phyloP scores from a whole-genome alignment of 768 basidiomycete species.

The Mrakia blollopis region DNA sequence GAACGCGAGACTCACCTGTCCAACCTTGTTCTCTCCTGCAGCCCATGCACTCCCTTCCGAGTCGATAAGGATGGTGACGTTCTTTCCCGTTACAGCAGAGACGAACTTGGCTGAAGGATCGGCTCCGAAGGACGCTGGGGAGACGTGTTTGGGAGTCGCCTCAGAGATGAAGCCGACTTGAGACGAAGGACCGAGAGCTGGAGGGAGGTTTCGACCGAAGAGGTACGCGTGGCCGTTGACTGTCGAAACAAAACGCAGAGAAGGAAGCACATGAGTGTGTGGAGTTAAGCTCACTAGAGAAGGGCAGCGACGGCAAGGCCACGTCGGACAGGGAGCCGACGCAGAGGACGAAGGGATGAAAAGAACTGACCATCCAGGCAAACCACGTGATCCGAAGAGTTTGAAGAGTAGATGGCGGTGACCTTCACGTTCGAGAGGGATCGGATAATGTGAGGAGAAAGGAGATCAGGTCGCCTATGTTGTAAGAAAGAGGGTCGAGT shows the following conservation, averaged over 20 bases:
- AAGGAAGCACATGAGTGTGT: too few species aligned
- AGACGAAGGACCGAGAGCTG: slow-evolving; percentile 3
- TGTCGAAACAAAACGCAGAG: neutral
- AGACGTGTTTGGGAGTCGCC: neutral
- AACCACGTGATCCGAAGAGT: slow-evolving; percentile 40
- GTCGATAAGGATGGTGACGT: slow-evolving; percentile 18
- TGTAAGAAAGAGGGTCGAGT: neutral
- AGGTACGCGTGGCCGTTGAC: slow-evolving; percentile 73
- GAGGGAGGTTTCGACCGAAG: slow-evolving; percentile 58
- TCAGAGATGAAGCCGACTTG: neutral
- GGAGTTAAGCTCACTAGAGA: neutral
- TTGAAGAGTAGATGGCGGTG: slow-evolving; percentile 60
- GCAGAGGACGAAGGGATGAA: slow-evolving; percentile 22
- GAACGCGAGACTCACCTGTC: slow-evolving; percentile 17
- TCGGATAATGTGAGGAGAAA: slow-evolving; percentile 82
- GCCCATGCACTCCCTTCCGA: slow-evolving; percentile 7
- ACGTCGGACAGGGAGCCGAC: neutral
- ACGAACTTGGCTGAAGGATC: neutral
- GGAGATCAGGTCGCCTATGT: slow-evolving; percentile 60
- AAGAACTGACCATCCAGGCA: slow-evolving; percentile 39
- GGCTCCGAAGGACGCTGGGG: neutral
- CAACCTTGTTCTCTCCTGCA: slow-evolving; percentile 24
- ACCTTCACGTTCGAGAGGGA: slow-evolving; percentile 75
- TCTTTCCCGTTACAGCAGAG: slow-evolving; percentile 4
- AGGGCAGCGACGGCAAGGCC: neutral